Evolutionary conservation across 139 green algal species (phyloP), one percentile per base, ranked within the genome.

Genomic region (Raphidocelis subcapitata): DNA sequence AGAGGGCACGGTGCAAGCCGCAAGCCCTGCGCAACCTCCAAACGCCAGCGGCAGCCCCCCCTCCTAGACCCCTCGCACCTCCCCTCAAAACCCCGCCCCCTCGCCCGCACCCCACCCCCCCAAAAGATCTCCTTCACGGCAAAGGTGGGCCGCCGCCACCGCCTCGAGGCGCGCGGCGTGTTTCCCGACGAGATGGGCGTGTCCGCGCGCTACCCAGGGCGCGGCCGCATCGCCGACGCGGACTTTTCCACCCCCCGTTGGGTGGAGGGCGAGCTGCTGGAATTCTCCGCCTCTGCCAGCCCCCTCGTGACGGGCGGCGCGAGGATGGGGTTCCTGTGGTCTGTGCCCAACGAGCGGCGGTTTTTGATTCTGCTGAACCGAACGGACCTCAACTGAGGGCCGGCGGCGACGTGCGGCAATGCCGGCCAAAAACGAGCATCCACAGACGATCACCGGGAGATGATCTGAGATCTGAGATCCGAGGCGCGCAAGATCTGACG

Each of bases 221-320:
- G 94, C 76, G 94, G 94, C 32, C 80, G 87, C 49, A 82, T 98
- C 2, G 94, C 94, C 23, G 69, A 91, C 56, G 62, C 57, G 0
- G 89, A 89, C 20, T 94, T 93, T 73, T 76, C 24, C 15, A 73
- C 92, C 35, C 77, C 88, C 44, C 69, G 69, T 16, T 98, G 94
- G 93, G 90, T 98, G 21, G 89, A 97, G 4, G 94, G 94, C 24
- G 94, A 98, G 84, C 89, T 98, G 69, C 81, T 98, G 35, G 56
- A 85, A 47, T 91, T 98, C 37, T 67, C 77, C 26, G 64, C 51
- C n/a, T 66, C 69, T 26, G 52, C 36, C 36, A 75, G 57, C 69
- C 23, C 52, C 36, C 36, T 32, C 31, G 63, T 86, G 46, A 72
- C 77, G 57, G 62, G 76, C 24, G 89, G 86, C 14, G 85, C 89